Conservation (phyloP, 257 asterid genomes). For the Schizonepeta tenuifolia region DNA sequence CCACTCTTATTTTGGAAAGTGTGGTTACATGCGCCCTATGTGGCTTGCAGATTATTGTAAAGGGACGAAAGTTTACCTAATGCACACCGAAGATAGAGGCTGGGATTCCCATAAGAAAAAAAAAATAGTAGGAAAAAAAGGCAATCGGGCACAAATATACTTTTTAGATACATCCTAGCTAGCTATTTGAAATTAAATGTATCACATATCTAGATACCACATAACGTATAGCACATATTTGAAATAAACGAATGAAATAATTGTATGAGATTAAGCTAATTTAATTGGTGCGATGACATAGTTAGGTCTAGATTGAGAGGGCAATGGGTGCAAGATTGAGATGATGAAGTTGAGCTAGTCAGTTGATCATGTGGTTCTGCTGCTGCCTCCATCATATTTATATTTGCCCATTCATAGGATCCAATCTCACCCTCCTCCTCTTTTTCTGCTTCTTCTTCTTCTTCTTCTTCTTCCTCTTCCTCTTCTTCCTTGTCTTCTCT, state of each 20-base stretch:
- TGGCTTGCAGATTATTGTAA: too few relatives aligned
- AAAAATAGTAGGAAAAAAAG: too few relatives aligned
- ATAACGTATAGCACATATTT: neutral
- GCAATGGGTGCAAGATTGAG: slow-evolving; percentile 9
- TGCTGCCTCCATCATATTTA: neutral
- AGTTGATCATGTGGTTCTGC: neutral
- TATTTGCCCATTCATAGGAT: slow-evolving; percentile 25
- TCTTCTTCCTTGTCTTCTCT: slow-evolving; percentile 22
- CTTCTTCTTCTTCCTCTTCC: too few relatives aligned
- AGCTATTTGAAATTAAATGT: too few relatives aligned
- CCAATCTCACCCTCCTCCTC: slow-evolving; percentile 9
- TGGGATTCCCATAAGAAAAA: too few relatives aligned
- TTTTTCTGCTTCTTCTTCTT: too few relatives aligned
- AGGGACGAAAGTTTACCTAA: too few relatives aligned
- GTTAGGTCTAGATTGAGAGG: slow-evolving; percentile 43
- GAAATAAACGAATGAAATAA: neutral
- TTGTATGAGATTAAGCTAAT: neutral
- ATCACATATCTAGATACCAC: neutral
- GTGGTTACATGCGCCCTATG: too few relatives aligned
- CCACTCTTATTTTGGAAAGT: too few relatives aligned
- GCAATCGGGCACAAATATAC: too few relatives aligned
- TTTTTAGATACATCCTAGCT: too few relatives aligned
- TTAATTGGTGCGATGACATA: slow-evolving; percentile 23
- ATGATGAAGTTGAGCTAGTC: slow-evolving; percentile 13
- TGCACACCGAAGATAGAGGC: too few relatives aligned